phyloP scores from a whole-genome alignment of 2,329 filamentous ascomycete genomes.

The Talaromyces marneffei region DNA sequence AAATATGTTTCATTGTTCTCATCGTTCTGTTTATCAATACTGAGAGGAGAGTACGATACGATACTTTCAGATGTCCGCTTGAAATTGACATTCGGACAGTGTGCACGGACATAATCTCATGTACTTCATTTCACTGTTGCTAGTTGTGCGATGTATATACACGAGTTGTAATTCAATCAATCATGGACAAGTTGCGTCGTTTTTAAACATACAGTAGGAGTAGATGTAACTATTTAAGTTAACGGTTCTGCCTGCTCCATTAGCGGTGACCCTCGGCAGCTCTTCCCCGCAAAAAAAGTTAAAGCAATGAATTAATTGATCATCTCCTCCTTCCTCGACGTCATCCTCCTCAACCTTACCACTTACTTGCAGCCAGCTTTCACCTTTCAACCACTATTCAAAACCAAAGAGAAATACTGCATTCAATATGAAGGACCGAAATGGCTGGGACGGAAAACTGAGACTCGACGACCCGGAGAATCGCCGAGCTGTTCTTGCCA shows the following conservation, averaged over 20 bases:
- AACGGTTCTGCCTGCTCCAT: neutral
- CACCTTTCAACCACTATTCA: neutral
- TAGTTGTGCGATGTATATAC: constrained; percentile 15
- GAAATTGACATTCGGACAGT: neutral
- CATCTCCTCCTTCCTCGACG: neutral
- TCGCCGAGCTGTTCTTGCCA: constrained; percentile 61
- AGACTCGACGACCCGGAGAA: constrained; percentile 36
- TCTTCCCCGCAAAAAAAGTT: constrained; percentile 5
- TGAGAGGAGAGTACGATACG: neutral
- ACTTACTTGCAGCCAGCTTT: too few relatives aligned
- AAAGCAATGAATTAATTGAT: neutral
- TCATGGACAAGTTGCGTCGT: neutral
- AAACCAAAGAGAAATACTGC: neutral
- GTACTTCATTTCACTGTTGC: constrained; percentile 2
- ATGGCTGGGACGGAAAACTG: constrained; percentile 45
- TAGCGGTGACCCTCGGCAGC: neutral
- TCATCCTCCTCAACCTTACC: neutral
- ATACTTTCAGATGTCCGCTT: neutral
- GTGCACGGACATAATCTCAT: neutral
- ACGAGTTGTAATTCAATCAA: constrained; percentile 10
- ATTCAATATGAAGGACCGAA: constrained; percentile 31
- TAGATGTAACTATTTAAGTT: neutral
- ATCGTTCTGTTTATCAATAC: neutral
- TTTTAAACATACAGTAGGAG: neutral
- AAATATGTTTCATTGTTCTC: neutral